Base-by-base conservation (phyloP, 768 basidiomycete species). In the Neoboletus magnificus region DNA sequence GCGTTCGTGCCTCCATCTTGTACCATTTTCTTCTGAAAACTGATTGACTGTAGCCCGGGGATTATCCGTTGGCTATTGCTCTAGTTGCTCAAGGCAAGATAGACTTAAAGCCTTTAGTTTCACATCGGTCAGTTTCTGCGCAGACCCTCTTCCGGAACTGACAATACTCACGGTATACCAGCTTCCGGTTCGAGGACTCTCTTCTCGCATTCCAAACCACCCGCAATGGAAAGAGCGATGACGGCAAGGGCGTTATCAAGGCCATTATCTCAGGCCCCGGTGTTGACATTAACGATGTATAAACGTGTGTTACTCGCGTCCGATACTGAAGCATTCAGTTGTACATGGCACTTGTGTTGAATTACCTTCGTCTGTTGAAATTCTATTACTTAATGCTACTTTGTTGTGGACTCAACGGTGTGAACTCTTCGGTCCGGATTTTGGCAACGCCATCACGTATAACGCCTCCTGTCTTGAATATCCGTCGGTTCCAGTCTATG, bases 211-310 rank as follows among this genome's bases (percentile, higher is more conserved):
- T 98, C 80, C 75, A 88, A 54, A 84, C 87, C 15, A 97, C 89
- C 36, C 82, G 84, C 55, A 70, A 74, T 20, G 93, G 94, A 29
- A 91, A 87, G 77, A 87, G 92, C 46, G 77, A 82, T 51, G 91
- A 98, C 66, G 95, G 94, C 45, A 91, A 86, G 71, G 82, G 82
- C 33, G 86, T 94, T 41, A 95, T 96, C 67, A 96, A 97, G 73
- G 86, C 83, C 33, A 86, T 96, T 59, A 93, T 95, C 61, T 88
- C 87, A 46, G 91, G 91, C 6, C 91, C 91, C 41, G 87, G 79
- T 61, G 80, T 85, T 44, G 64, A 75, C 22, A 60, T 77, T 50
- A 75, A 79, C 49, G 73, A 76, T 47, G 35, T 69, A 45, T 81
- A 62, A 71, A 55, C 20, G 3, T 52, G n/a, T 16, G 11, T 37